Conservation (phyloP, 2,329 filamentous ascomycete species). For the Ploettnerulaceae sp. region DNA sequence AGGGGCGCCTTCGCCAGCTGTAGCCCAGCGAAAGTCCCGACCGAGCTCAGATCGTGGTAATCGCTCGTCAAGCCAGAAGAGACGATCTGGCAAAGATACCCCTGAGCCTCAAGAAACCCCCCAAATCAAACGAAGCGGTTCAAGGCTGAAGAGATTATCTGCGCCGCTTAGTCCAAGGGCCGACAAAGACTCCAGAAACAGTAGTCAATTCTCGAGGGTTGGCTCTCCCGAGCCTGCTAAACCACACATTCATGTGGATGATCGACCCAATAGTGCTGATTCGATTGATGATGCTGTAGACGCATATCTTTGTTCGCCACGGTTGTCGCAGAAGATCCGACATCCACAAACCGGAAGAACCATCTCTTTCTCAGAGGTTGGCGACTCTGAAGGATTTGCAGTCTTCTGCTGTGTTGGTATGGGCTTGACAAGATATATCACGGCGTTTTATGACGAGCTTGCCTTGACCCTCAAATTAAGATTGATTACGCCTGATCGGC, state of each 20-base stretch:
- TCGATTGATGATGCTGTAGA: slow-evolving; percentile 86
- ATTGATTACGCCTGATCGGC: slow-evolving; percentile 88
- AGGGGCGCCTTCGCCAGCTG: slow-evolving; percentile 64
- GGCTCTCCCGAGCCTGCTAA: slow-evolving; percentile 27
- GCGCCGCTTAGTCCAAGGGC: slow-evolving; percentile 38
- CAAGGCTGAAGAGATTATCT: slow-evolving; percentile 55
- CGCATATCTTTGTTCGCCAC: slow-evolving; percentile 74
- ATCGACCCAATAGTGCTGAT: slow-evolving; percentile 73
- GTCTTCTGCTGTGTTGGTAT: slow-evolving; percentile 97
- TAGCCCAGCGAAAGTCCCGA: slow-evolving; percentile 54
- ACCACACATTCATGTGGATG: slow-evolving; percentile 46
- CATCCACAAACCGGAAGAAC: slow-evolving; percentile 81
- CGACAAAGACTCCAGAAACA: slow-evolving; percentile 34
- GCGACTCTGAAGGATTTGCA: slow-evolving; percentile 83
- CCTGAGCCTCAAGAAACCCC: slow-evolving; percentile 43
- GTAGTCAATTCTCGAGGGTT: slow-evolving; percentile 31
- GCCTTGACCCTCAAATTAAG: slow-evolving; percentile 82
- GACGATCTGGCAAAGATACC: slow-evolving; percentile 45
- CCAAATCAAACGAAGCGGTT: slow-evolving; percentile 50
- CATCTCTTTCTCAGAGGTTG: slow-evolving; percentile 96
- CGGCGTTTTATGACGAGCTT: slow-evolving; percentile 94
- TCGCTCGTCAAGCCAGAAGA: slow-evolving; percentile 31
- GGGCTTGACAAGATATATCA: slow-evolving; percentile 93
- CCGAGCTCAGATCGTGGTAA: slow-evolving; percentile 38
- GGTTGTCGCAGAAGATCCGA: slow-evolving; percentile 80